Base-by-base conservation (phyloP, 768 basidiomycete genomes). In the Brasilioporus rufonigricans region DNA sequence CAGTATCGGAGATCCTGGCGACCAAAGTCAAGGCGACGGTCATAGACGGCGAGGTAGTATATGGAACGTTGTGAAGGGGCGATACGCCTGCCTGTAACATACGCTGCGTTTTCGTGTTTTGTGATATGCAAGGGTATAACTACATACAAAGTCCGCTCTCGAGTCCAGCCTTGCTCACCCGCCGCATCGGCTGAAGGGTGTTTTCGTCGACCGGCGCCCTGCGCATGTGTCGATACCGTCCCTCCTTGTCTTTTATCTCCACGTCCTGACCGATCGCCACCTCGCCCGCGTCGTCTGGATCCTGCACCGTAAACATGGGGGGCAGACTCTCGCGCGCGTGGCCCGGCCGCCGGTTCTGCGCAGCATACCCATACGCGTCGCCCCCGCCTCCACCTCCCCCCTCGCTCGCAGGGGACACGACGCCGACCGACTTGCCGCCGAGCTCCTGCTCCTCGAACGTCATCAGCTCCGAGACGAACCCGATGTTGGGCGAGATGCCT, bases 391-490 rank as follows among this genome's bases (percentile, higher is more conserved):
- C 65, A 12, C 56, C 53, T 12, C 61, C 35, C 62, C n/a, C 59
- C 62, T 18, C n/a, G n/a, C n/a, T n/a, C n/a, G n/a, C n/a, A n/a
- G n/a, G 65, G 46, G 65, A 52, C 16, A 57, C 61, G 14, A 69
- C 61, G 44, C 63, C 65, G 56, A 67, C 61, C 50, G 68, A 64
- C 62, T 72, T 65, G 84, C 50, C 89, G 78, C 56, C 94, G 85
- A 47, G 95, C 76, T 72, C 96, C 90, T 65, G 86, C 66, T 96
- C 93, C 74, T 98, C 95, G 65, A 95, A 97, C 44, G 85, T 88
- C 95, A 97, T 97, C 40, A 98, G 80, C 71, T 97, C 94, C 5
- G 91, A 93, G 41, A 98, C 93, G 71, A 98, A 98, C 8, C 96
- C 96, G 58, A 98, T 96, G 67, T 97, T 98, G 11, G 95, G 96